Evolutionary conservation across 805 yeast species (phyloP).

Genomic region (Kurtzmaniella fragi): DNA sequence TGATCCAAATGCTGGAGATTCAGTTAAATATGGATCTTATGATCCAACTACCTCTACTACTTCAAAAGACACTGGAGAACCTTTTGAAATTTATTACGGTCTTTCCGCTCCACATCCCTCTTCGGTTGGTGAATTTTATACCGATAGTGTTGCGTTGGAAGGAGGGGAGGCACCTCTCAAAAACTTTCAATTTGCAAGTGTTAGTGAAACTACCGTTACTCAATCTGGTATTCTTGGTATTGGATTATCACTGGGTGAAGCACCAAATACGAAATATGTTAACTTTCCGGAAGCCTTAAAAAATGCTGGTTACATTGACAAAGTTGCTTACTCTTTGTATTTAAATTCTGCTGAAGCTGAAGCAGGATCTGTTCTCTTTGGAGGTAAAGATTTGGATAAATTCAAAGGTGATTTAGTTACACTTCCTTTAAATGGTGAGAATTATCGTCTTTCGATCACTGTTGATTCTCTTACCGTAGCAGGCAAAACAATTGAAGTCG

Average conservation of each 20-base stretch:
- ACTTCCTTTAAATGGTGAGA: slow-evolving; percentile 3
- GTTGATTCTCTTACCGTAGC: slow-evolving; percentile 28
- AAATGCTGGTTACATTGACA: slow-evolving; percentile 19
- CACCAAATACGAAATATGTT: slow-evolving; percentile 10
- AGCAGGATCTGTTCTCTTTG: slow-evolving; percentile 22
- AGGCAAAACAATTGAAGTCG: slow-evolving; percentile 6
- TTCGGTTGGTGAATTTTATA: slow-evolving; percentile 1
- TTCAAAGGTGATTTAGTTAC: slow-evolving; percentile 12
- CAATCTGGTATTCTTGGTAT: slow-evolving; percentile 2
- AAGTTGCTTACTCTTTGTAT: slow-evolving; percentile 19
- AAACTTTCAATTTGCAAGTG: slow-evolving; percentile 3
- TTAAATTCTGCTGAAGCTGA: slow-evolving; percentile 13
- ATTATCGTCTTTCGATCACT: slow-evolving; percentile 42
- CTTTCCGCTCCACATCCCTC: neutral
- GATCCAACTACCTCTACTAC: neutral
- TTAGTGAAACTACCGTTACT: neutral
- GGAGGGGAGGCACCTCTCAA: neutral
- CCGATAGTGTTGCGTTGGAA: slow-evolving; percentile 1
- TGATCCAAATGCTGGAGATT: neutral
- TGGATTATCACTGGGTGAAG: neutral
- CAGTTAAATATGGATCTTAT: neutral
- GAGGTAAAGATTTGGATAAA: slow-evolving; percentile 24
- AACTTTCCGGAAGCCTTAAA: slow-evolving; percentile 16
- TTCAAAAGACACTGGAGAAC: slow-evolving; percentile 1
- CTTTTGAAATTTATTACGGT: neutral